phyloP scores from a whole-genome alignment of 2,329 filamentous ascomycete species.

The Ampelomyces quisqualis region DNA sequence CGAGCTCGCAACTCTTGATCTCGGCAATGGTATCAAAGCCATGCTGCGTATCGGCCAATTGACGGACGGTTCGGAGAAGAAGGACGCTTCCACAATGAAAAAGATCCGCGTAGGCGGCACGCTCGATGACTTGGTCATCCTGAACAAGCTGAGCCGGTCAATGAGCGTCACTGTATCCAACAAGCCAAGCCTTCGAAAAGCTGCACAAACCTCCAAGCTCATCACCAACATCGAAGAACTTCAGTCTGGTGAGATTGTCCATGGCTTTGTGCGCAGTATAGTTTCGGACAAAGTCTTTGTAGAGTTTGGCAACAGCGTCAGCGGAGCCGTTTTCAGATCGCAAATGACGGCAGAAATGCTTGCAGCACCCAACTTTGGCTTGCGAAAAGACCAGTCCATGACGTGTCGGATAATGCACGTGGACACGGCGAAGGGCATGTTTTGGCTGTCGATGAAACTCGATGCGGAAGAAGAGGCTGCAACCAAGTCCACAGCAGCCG shows the following conservation, averaged over 20 bases:
- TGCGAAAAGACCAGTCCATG: conserved; percentile 75
- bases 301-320: conserved; percentile 78
- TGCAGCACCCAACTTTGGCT: conserved; percentile 71
- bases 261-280: conserved; percentile 83
- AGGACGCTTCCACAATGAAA: conserved; percentile 74
- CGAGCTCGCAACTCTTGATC: conserved; percentile 63
- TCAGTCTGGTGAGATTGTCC: conserved; percentile 65
- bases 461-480: conserved; percentile 42
- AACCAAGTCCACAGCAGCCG: conserved; percentile 22
- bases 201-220: conserved; percentile 69
- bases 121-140: conserved; percentile 75
- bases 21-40: conserved; percentile 75
- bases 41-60: conserved; percentile 76
- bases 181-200: conserved; percentile 79
- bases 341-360: conserved; percentile 72
- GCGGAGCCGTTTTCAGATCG: conserved; percentile 76
- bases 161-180: conserved; percentile 74
- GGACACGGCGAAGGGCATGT: conserved; percentile 68
- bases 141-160: conserved; percentile 81
- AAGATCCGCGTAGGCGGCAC: conserved; percentile 83
- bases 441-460: conserved; percentile 64
- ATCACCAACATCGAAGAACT: conserved; percentile 72
- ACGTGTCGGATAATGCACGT: conserved; percentile 70
- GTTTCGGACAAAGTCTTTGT: conserved; percentile 80
- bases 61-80: conserved; percentile 78